A percentile compares a stretch with the other conserved stretches of the same genome.
These are phyloP conservation scores for Ustilago cynodontis DNA, from an alignment of 1,284 basidiomycete genomes.

Conservation along the genomic window DNA sequence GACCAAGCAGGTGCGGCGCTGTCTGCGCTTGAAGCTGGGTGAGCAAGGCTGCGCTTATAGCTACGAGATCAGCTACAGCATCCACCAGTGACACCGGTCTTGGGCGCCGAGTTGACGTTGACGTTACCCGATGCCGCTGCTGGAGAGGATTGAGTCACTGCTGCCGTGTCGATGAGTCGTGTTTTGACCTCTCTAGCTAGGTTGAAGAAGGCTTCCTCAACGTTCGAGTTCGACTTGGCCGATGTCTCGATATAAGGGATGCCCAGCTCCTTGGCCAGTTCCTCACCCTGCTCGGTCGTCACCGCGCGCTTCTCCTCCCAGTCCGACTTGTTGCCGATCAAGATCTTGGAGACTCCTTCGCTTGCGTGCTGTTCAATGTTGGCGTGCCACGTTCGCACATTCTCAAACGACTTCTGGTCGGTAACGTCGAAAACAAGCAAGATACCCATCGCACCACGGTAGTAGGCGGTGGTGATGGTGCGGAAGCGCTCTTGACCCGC, in stretches of 20 bases:
- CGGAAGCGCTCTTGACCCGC: constrained; percentile 99
- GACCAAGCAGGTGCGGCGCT: background rate
- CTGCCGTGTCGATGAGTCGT: constrained; percentile 82
- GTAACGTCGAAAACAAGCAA: constrained; percentile 98
- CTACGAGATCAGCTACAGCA: constrained; percentile 30
- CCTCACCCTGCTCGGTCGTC: constrained; percentile 79
- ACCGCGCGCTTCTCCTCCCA: constrained; percentile 97
- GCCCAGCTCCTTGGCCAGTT: constrained; percentile 87
- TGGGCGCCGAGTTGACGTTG: constrained; percentile 51
- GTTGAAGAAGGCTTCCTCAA: constrained; percentile 98
- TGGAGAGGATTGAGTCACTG: constrained; percentile 41
- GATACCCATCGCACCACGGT: constrained; percentile 99
- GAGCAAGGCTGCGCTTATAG: background rate
- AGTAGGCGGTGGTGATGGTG: constrained; percentile 99
- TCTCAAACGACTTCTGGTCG: constrained; percentile 96
- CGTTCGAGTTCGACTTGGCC: constrained; percentile 96
- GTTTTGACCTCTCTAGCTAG: constrained; percentile 85
- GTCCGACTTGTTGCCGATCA: constrained; percentile 99
- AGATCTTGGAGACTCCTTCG: constrained; percentile 98
- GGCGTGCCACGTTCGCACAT: constrained; percentile 98
- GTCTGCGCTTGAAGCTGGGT: background rate
- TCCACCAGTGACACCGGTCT: constrained; percentile 34
- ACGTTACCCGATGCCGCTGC: constrained; percentile 47
- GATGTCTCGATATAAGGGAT: constrained; percentile 98
- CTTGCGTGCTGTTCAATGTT: constrained; percentile 99